Evolutionary conservation across 805 yeast genomes (phyloP).

Genomic region (Jamesozyma rosinii): DNA sequence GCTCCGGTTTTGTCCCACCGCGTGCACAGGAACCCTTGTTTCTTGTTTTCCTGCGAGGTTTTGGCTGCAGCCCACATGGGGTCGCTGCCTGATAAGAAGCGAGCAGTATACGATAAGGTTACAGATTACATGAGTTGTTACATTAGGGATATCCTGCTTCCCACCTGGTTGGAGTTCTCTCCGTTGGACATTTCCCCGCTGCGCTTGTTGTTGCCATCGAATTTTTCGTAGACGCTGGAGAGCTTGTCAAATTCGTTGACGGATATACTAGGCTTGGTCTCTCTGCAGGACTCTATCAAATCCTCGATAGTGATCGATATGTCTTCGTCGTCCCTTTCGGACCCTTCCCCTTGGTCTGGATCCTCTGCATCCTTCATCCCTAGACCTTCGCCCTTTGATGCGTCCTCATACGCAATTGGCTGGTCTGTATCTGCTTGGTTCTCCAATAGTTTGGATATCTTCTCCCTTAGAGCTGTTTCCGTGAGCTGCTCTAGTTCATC

Average conservation of each 20-base stretch:
- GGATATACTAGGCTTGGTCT: slow-evolving; percentile 88
- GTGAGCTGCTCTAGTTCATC: not conserved
- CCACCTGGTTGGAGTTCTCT: slow-evolving; percentile 65
- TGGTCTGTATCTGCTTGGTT: not conserved
- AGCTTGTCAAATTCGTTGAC: slow-evolving; percentile 57
- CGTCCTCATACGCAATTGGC: not conserved
- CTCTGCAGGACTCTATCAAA: slow-evolving; percentile 51
- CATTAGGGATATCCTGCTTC: slow-evolving; percentile 79
- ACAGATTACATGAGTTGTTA: slow-evolving; percentile 25
- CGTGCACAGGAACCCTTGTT: no score
- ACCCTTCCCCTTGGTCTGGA: not conserved
- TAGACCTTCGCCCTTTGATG: not conserved
- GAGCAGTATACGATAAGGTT: not conserved
- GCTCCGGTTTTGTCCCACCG: no score
- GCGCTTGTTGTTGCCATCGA: slow-evolving; percentile 49
- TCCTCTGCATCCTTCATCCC: not conserved
- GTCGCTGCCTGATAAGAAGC: not conserved
- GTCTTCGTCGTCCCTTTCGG: not conserved
- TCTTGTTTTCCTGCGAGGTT: no score
- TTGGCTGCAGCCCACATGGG: no score
- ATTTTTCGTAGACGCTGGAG: slow-evolving; percentile 54
- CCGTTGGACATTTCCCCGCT: slow-evolving; percentile 89
- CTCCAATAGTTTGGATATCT: not conserved
- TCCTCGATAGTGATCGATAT: slow-evolving; percentile 41
- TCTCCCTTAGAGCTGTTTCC: not conserved